Base-by-base conservation (phyloP, 1,284 basidiomycete species). In the Marasmius oreades region DNA sequence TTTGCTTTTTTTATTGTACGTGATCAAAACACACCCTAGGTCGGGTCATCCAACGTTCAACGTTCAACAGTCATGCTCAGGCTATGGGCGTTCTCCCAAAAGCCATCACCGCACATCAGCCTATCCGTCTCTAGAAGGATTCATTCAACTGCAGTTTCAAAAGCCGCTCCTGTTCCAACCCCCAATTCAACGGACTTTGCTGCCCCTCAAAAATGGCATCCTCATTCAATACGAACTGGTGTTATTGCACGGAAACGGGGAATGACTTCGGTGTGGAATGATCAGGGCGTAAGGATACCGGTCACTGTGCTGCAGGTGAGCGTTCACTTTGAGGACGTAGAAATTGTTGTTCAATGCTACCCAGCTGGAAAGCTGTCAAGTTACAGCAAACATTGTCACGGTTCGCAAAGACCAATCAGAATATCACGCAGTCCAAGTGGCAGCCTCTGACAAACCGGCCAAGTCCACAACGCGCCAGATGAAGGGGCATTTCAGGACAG, bases 231-330 rank as follows among this genome's bases (percentile, higher is more conserved):
- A 62, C 83, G 97, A 59, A 95, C 94, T 0, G 97, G 97, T n/a
- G 79, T 98, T 59, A 90, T 99, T 68, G 95, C 94, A 22, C 82
- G 89, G 58, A 99, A 99, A 77, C 85, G 93, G 51, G 97, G 97
- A 46, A 99, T 99, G 96, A 92, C 93, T 5, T 84, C 86, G 12
- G 78, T 98, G 67, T 99, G 94, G 91, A 91, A 96, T 68, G 84
- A 91, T 67, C 87, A 92, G 59, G 97, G 97, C 34, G 84, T 85
- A 43, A 78, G 92, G 56, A 80, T 90, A 63, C 95, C 97, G 1
- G 93, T 97, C 14, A 99, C 97, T 0, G 88, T 99, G 36, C 82
- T 99, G 31, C 94, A 98, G 79, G 95, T 95, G 61, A 67, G 83
- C 69, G 6, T 26, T 33, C 20, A 20, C 28, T 31, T 10, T 20